phyloP scores from a whole-genome alignment of 768 basidiomycete genomes.

The Boletus pseudo-olivaceus region DNA sequence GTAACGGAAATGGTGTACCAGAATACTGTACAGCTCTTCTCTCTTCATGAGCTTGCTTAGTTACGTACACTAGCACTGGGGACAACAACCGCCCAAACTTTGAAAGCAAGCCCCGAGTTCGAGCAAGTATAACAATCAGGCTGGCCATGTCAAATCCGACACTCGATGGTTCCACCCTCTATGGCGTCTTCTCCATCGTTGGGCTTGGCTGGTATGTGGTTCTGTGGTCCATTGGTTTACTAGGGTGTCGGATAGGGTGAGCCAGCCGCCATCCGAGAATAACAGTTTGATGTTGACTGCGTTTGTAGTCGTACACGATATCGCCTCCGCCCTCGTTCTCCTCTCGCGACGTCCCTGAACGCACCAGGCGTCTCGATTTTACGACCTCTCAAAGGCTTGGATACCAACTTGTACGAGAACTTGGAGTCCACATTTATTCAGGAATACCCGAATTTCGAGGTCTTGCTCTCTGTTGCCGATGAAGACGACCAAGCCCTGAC shows the following conservation, averaged over 20 bases:
- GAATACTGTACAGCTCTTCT: conserved; percentile 63
- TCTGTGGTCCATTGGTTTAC: conserved; percentile 61
- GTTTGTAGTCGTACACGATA: conserved; percentile 69
- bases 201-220: conserved; percentile 58
- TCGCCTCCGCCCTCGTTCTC: conserved; percentile 60
- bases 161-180: conserved; percentile 4
- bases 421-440: conserved; percentile 90
- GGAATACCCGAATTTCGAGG: conserved; percentile 89
- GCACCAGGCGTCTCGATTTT: conserved; percentile 92
- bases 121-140: neutral
- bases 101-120: neutral
- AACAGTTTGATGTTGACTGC: conserved; percentile 1
- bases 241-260: conserved; percentile 72
- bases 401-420: conserved; percentile 94
- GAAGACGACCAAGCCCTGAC: conserved; percentile 84
- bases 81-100: neutral
- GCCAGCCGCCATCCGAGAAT: conserved; percentile 25
- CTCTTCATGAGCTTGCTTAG: conserved; percentile 36
- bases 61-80: conserved; percentile 11
- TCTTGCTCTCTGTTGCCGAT: conserved; percentile 88
- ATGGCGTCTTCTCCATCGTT: conserved; percentile 30
- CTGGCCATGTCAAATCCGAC: conserved; percentile 14
- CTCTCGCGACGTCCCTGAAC: conserved; percentile 46
- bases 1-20: conserved; percentile 56
- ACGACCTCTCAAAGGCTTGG: conserved; percentile 91